phyloP scores from a whole-genome alignment of 176 grass and related monocot genomes.

The Saccharum spontaneum region DNA sequence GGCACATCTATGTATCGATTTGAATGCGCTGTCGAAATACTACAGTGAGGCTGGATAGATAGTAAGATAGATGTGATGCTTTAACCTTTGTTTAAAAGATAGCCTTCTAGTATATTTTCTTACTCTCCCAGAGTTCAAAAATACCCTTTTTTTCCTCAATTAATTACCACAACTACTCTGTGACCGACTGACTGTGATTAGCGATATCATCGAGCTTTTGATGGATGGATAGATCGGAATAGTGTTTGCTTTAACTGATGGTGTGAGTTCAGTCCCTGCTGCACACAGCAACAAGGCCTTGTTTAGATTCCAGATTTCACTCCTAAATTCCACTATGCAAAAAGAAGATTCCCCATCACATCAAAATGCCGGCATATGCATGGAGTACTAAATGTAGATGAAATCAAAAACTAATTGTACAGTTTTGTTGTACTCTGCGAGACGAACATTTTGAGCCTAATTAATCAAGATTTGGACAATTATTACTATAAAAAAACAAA shows the following conservation, averaged over 20 bases:
- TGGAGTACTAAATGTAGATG: too few relatives aligned
- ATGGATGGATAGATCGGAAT: not conserved
- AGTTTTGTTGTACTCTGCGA: too few relatives aligned
- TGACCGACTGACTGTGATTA: not conserved
- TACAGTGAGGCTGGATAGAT: not conserved
- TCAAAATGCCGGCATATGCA: too few relatives aligned
- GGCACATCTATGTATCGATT: conserved; percentile 49
- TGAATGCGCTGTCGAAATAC: conserved; percentile 51
- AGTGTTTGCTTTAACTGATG: not conserved
- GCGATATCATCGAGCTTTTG: not conserved
- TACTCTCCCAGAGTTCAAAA: too few relatives aligned
- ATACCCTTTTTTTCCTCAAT: not conserved
- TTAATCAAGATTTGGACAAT: too few relatives aligned
- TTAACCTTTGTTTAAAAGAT: not conserved
- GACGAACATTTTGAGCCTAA: too few relatives aligned
- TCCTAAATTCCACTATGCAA: too few relatives aligned
- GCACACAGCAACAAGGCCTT: not conserved
- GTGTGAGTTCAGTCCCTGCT: not conserved
- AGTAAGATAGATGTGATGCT: not conserved
- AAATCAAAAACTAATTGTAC: too few relatives aligned
- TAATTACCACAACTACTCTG: not conserved
- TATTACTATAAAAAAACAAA: too few relatives aligned
- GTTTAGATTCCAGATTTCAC: too few relatives aligned
- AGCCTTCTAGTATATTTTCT: not conserved
- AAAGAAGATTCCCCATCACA: too few relatives aligned